Evolutionary conservation across 371 early-diverging fungal genomes (phyloP).

Genomic region (Dichotomocladium elegans): DNA sequence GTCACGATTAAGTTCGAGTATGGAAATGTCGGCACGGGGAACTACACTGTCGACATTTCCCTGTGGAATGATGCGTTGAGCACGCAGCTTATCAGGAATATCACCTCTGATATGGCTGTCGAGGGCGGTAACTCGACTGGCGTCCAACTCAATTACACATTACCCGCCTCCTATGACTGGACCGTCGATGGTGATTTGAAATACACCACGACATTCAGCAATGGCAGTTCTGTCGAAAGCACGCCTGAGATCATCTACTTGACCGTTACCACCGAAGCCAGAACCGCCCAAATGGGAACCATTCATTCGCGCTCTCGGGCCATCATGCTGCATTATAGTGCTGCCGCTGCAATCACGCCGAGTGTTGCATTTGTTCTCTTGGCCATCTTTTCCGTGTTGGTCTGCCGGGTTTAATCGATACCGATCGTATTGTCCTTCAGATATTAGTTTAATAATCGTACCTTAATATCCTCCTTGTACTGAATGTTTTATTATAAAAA

Average conservation of each 20-base stretch:
- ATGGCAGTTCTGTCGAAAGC: neutral
- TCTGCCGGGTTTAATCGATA: too few relatives aligned
- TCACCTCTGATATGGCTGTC: conserved; percentile 15
- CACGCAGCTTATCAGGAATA: conserved; percentile 10
- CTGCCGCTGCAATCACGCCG: neutral
- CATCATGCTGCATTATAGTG: conserved; percentile 6
- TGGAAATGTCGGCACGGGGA: conserved; percentile 35
- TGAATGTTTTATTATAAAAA: too few relatives aligned
- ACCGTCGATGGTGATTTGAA: conserved; percentile 26
- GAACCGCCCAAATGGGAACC: neutral
- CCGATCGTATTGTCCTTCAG: too few relatives aligned
- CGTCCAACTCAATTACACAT: conserved; percentile 10
- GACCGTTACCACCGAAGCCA: neutral
- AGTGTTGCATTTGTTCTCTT: neutral
- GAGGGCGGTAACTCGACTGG: conserved; percentile 31
- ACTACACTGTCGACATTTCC: conserved; percentile 23
- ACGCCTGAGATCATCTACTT: neutral
- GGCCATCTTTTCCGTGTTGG: neutral
- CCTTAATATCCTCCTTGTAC: conserved; percentile 85
- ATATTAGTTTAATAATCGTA: conserved; percentile 65
- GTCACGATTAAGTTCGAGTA: conserved; percentile 30
- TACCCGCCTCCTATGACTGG: conserved; percentile 35
- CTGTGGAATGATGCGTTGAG: conserved; percentile 24
- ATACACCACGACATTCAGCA: neutral
- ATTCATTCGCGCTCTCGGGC: conserved; percentile 1